Evolutionary conservation across 1,139 yeast genomes (phyloP), one percentile per base, ranked within the genome.

Genomic region (Taphrina wiesneri): DNA sequence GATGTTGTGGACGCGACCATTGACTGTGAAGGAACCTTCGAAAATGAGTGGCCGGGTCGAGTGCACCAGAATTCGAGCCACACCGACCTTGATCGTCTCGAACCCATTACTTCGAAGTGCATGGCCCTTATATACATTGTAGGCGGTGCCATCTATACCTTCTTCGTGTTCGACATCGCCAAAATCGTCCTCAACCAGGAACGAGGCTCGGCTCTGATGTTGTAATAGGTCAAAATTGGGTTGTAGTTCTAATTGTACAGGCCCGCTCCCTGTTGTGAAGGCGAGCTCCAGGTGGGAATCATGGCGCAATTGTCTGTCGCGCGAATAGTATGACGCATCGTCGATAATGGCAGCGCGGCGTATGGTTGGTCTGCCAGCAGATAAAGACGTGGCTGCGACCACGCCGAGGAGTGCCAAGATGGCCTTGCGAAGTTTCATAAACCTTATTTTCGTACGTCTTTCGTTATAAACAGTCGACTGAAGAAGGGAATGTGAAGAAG

Each of bases 11-110:
- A 46, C 49, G 23, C 32, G 61, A 11, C 47, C 70, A 26, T 57
- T 56, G 15, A 64, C 43, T 23, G 52, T 32, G 59, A 67, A 69
- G 11, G 65, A 25, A 34, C 70, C 70, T 28, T 69, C 69, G 41
- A 69, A 67, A 15, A 52, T n/a, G 30, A 60, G 23, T 2, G 64
- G 64, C n/a, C 39, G 25, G 23, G 56, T 25, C 3, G 36, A 19
- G 43, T 60, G 64, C 4, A 60, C 57, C 34, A 60, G 30, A 11
- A 60, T 51, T 6, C 64, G 43, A 30, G 64, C 64, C 17, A 15
- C 23, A 13, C 64, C 64, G 6, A 60, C 52, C 19, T 25, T 36
- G 49, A 25, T 6, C 11, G 57, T 60, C 28, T 60, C 56, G 21
- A 49, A 26, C 13, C 47, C 28, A 17, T 41, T 39, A 13, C 51